Conservation (phyloP, 2,329 filamentous ascomycete genomes). For the Fusarium xyrophilum region DNA sequence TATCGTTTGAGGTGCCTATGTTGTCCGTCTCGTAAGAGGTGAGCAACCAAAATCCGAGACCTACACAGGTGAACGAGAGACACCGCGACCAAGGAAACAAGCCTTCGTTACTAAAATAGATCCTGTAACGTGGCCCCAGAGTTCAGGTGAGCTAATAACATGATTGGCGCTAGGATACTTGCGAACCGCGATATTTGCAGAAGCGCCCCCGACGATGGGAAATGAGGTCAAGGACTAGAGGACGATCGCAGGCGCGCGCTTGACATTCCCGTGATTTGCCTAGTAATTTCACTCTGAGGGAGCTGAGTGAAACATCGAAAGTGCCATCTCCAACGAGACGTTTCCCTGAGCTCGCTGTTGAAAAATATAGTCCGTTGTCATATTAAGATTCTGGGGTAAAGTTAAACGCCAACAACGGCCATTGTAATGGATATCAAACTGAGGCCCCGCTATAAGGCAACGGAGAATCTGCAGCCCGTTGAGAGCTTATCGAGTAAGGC, state of each 20-base stretch:
- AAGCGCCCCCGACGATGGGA: slow-evolving; percentile 7
- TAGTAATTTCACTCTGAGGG: background rate
- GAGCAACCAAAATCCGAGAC: background rate
- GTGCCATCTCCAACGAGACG: background rate
- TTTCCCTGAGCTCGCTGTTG: background rate
- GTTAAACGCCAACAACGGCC: slow-evolving; percentile 9
- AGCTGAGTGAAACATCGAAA: background rate
- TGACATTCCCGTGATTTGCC: background rate
- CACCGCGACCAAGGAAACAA: background rate
- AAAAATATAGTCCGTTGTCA: background rate
- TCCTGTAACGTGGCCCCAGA: background rate
- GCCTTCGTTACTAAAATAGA: background rate
- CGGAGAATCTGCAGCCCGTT: background rate
- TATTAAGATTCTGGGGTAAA: background rate
- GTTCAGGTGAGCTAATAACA: slow-evolving; percentile 1
- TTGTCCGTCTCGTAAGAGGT: background rate
- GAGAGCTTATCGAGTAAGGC: background rate
- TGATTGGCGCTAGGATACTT: slow-evolving; percentile 21
- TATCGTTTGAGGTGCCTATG: background rate
- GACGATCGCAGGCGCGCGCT: slow-evolving; percentile 12
- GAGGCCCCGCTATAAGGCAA: background rate
- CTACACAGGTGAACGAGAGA: background rate
- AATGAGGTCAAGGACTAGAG: slow-evolving; percentile 14
- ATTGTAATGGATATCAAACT: background rate
- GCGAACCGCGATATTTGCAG: background rate